phyloP scores from a whole-genome alignment of 139 green algal genomes.

The Edaphochlamys debaryana region DNA sequence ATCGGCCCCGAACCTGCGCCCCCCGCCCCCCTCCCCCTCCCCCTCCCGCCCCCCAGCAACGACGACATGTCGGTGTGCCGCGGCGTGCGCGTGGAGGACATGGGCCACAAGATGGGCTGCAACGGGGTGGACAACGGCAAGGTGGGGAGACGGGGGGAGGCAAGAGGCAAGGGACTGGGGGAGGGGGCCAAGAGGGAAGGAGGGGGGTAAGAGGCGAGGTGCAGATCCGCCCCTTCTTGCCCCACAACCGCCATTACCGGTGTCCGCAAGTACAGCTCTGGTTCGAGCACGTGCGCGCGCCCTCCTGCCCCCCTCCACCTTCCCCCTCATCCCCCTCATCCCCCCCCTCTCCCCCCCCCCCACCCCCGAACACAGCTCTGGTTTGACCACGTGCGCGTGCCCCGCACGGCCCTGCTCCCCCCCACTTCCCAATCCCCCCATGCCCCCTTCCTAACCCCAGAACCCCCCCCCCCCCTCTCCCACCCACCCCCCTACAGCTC shows the following conservation, averaged over 20 bases:
- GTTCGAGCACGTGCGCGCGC: slow-evolving; percentile 69
- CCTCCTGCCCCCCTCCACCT: slow-evolving; percentile 59
- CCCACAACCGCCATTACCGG: too few species aligned
- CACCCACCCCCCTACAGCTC: slow-evolving; percentile 25
- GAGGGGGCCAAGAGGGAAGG: neutral
- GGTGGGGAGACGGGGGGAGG: slow-evolving; percentile 67
- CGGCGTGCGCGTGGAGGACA: slow-evolving; percentile 72
- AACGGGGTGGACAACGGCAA: slow-evolving; percentile 94
- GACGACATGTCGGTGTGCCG: slow-evolving; percentile 62
- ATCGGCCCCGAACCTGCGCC: too few species aligned
- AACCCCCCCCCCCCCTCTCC: neutral
- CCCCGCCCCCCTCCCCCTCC: neutral
- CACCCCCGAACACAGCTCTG: slow-evolving; percentile 17
- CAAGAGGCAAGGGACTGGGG: neutral
- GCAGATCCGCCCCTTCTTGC: too few species aligned
- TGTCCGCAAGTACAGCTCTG: slow-evolving; percentile 37
- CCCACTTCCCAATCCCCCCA: too few species aligned
- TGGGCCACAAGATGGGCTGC: slow-evolving; percentile 93
- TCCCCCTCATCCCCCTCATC: too few species aligned
- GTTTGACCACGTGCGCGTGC: slow-evolving; percentile 70
- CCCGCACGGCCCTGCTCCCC: slow-evolving; percentile 59
- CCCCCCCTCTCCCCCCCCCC: too few species aligned
- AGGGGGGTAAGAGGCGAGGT: too few species aligned
- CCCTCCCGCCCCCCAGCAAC: slow-evolving; percentile 37
- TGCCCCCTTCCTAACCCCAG: too few species aligned